phyloP scores from a whole-genome alignment of 2,329 filamentous ascomycete genomes.

The Diaporthe humulicola region DNA sequence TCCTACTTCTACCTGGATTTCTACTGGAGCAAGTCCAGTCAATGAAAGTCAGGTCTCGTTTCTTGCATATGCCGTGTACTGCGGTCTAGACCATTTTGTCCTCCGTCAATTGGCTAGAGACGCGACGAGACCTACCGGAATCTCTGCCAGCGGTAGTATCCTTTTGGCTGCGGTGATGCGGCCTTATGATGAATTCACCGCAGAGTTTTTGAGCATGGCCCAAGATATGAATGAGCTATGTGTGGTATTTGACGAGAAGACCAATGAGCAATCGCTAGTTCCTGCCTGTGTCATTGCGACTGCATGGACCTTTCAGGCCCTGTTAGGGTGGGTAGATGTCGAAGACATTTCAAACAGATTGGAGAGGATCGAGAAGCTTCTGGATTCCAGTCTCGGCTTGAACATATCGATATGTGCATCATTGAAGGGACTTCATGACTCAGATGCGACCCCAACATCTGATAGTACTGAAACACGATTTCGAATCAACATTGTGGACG shows the following conservation, averaged over 20 bases:
- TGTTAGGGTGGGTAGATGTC: no score
- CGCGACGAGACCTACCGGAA: neutral
- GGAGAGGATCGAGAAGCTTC: neutral
- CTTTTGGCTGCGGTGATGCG: neutral
- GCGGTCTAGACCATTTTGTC: neutral
- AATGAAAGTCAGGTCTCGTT: neutral
- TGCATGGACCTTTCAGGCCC: neutral
- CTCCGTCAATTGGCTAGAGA: neutral
- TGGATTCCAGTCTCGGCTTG: neutral
- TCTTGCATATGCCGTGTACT: neutral
- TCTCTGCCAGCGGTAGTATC: neutral
- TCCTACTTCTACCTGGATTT: no score
- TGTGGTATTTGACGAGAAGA: neutral
- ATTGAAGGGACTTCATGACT: neutral
- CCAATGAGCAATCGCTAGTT: no score
- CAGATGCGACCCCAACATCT: neutral
- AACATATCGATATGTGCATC: neutral
- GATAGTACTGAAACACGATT: neutral
- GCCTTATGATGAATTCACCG: neutral
- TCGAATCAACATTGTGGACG: neutral
- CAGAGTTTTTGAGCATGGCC: neutral
- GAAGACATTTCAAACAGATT: neutral
- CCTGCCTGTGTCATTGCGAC: neutral
- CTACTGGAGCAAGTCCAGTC: no score
- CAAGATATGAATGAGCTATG: neutral